Percentiles rank a stretch among this genome's conserved stretches.
These are phyloP conservation scores for Ulota crispa DNA, from an alignment of 225 moss, liverwort and hornwort genomes.

Conservation along the genomic window DNA sequence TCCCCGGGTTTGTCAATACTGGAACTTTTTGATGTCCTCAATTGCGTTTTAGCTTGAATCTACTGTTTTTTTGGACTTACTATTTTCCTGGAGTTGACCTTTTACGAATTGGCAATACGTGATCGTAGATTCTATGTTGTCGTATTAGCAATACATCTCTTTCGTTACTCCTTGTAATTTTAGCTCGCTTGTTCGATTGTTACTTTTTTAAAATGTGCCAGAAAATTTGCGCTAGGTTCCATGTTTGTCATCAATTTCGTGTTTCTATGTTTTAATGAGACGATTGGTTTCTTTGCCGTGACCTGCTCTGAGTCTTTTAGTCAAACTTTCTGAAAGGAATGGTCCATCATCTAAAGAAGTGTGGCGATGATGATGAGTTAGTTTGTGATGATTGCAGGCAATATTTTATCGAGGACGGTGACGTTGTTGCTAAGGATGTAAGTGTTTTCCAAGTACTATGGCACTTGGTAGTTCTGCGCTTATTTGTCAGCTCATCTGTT, in stretches of 20 bases:
- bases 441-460: slow-evolving; percentile 7
- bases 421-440: slow-evolving; percentile 57
- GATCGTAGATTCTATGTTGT: slow-evolving; percentile 3
- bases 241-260: neutral
- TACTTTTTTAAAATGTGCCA: neutral
- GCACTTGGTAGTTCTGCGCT: neutral
- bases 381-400: slow-evolving; percentile 39
- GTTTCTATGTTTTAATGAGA: neutral
- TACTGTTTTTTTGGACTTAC: neutral
- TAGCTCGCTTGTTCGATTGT: slow-evolving; percentile 2
- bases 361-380: neutral
- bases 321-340: neutral
- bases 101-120: neutral
- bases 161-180: neutral
- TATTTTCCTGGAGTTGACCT: neutral
- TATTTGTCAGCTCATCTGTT: neutral
- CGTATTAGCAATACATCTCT: neutral
- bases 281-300: slow-evolving; percentile 1
- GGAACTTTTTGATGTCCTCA: neutral
- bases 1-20: no score
- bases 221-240: neutral
- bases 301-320: neutral
- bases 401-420: slow-evolving; percentile 48
- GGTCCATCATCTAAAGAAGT: neutral
- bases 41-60: neutral